Evolutionary conservation across 371 early-diverging fungal genomes (phyloP), one percentile per base, ranked within the genome.

Genomic region (Rhizomucor miehei): DNA sequence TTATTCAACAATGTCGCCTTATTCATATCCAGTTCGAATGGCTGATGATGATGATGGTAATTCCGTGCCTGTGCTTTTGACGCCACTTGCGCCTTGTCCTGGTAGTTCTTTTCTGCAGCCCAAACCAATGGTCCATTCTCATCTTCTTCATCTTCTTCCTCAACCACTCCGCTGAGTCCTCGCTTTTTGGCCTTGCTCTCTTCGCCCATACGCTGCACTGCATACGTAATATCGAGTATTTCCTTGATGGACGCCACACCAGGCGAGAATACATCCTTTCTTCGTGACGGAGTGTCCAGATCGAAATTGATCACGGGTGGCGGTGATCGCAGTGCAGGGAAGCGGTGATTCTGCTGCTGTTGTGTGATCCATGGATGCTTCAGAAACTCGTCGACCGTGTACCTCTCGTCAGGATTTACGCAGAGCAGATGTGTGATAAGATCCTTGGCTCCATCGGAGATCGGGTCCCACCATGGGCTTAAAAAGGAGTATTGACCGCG

Each of bases 381-480:
- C 52, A 96, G 80, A 67, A 94, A 82, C 14, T 76, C 68, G 13
- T 82, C 77, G 20, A 85, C 80, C 14, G 82, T 82, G 55, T 84
- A 79, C 11, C 87, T 75, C 48, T 75, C 57, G 41, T 67, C 57
- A 1, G 85, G 76, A 43, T 84, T 75, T 2, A 81, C 75, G 19
- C 74, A 75, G 38, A 91, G 59, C 41, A 89, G 58, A 14, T 77
- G 77, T 16, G 69, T 62, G 38, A 91, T 83, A 24, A 99, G 73
- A 61, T 93, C 88, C 67, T 89, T 89, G 59, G 79, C 89, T 43
- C 67, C 62, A 16, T 67, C 72, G 12, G 82, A 80, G 49, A 90
- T 79, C 36, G 75, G 72, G 62, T 89, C 89, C 89, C 89, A 90
- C 88, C 89, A 89, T 17, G 89, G 90, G 43, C 82, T 78, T 34